Conservation (phyloP, 2,329 filamentous ascomycete species). For the Phaeosphaeriaceae sp. region DNA sequence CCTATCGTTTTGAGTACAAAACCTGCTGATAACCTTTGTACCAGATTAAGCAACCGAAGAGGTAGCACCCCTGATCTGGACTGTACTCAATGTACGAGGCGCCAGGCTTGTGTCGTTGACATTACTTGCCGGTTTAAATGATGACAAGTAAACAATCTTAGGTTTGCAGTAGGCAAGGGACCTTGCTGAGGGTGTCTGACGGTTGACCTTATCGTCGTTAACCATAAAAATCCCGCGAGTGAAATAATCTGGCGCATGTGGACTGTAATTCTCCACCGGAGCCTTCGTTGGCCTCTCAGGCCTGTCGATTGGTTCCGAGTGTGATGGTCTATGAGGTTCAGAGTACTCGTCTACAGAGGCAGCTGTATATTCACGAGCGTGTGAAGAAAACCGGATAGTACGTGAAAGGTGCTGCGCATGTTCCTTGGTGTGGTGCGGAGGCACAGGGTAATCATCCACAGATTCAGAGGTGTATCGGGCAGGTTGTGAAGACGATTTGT, state of each 20-base stretch:
- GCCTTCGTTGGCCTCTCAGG: neutral
- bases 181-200: neutral
- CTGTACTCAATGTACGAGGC: conserved; percentile 1
- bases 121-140: neutral
- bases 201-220: neutral
- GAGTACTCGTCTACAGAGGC: neutral
- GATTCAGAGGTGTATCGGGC: neutral
- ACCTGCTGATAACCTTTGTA: too few relatives aligned
- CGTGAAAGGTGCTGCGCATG: too few relatives aligned
- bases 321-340: neutral
- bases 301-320: neutral
- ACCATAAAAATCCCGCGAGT: neutral
- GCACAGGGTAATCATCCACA: neutral
- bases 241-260: neutral
- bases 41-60: neutral
- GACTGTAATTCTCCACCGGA: neutral
- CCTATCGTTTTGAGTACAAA: too few relatives aligned
- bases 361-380: too few relatives aligned
- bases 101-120: neutral
- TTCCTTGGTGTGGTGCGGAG: too few relatives aligned
- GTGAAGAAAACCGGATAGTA: too few relatives aligned
- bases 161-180: conserved; percentile 8
- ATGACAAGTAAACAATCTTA: conserved; percentile 7
- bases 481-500: neutral
- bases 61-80: conserved; percentile 4